A percentile compares a stretch with the other conserved stretches of the same genome.
phyloP scores from a whole-genome alignment of 1,139 yeast species.

The Chernovozyma aurita region DNA sequence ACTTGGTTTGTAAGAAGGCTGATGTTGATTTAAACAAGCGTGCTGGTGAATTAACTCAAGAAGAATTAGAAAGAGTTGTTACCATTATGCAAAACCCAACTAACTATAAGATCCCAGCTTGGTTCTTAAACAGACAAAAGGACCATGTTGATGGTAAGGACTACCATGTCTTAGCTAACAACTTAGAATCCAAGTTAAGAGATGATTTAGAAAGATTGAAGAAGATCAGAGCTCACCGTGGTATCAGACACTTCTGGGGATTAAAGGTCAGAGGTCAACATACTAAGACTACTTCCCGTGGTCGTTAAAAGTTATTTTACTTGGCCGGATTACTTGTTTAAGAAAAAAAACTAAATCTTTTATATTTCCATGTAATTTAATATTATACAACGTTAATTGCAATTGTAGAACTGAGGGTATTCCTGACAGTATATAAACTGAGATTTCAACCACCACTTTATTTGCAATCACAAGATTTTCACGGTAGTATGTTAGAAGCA shows the following conservation, averaged over 20 bases:
- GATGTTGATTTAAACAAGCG: conserved; percentile 97
- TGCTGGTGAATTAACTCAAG: conserved; percentile 99
- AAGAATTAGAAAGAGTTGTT: conserved; percentile 99
- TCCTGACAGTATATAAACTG: no score
- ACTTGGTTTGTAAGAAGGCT: conserved; percentile 99
- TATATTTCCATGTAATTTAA: conserved; percentile 20
- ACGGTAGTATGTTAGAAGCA: no score
- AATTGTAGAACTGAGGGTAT: no score
- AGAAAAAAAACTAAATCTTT: no score
- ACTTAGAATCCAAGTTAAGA: conserved; percentile 98
- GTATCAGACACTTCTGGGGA: conserved; percentile 99
- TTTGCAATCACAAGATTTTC: no score
- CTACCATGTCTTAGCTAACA: conserved; percentile 98
- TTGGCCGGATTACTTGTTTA: conserved; percentile 9
- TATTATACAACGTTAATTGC: conserved; percentile 10
- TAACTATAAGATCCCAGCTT: conserved; percentile 98
- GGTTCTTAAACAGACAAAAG: conserved; percentile 99
- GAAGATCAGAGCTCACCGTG: conserved; percentile 99
- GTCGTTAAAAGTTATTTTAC: conserved; percentile 42
- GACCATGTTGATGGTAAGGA: conserved; percentile 99
- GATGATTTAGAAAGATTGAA: conserved; percentile 99
- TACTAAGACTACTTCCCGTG: conserved; percentile 99
- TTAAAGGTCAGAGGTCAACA: conserved; percentile 97
- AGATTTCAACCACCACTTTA: no score
- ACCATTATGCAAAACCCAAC: conserved; percentile 99